phyloP scores from a whole-genome alignment of 352 stramenopile genomes.

The Phytophthora constricta region DNA sequence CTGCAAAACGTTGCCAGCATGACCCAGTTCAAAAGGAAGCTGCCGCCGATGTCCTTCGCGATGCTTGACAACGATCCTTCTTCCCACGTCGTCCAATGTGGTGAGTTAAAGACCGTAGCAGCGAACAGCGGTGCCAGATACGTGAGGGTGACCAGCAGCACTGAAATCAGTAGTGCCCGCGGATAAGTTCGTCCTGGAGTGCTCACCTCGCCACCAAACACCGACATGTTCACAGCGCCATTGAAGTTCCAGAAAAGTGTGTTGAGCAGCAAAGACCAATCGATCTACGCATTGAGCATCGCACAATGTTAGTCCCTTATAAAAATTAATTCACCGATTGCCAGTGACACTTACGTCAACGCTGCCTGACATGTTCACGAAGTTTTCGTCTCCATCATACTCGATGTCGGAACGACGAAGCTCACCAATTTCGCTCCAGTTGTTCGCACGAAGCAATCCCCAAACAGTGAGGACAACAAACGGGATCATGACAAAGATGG shows the following conservation, averaged over 20 bases:
- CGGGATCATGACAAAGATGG: slow-evolving; percentile 88
- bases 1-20: slow-evolving; percentile 90
- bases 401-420: slow-evolving; percentile 50
- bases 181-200: slow-evolving; percentile 84
- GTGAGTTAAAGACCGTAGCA: slow-evolving; percentile 68
- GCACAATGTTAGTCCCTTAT: slow-evolving; percentile 6
- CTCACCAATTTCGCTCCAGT: slow-evolving; percentile 49
- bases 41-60: slow-evolving; percentile 83
- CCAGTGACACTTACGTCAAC: slow-evolving; percentile 24
- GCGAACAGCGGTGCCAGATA: slow-evolving; percentile 92
- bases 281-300: slow-evolving; percentile 31
- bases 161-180: slow-evolving; percentile 76
- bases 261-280: slow-evolving; percentile 91
- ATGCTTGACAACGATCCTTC: slow-evolving; percentile 92
- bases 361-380: slow-evolving; percentile 48
- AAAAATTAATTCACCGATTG: background rate
- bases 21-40: slow-evolving; percentile 91
- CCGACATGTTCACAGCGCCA: slow-evolving; percentile 87
- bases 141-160: slow-evolving; percentile 81
- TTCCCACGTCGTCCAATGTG: slow-evolving; percentile 84
- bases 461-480: slow-evolving; percentile 86
- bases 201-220: slow-evolving; percentile 90
- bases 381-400: slow-evolving; percentile 41
- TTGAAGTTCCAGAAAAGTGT: slow-evolving; percentile 97
- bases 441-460: slow-evolving; percentile 31